phyloP scores from a whole-genome alignment of 139 green algal genomes.

The Spirogloea muscicola region DNA sequence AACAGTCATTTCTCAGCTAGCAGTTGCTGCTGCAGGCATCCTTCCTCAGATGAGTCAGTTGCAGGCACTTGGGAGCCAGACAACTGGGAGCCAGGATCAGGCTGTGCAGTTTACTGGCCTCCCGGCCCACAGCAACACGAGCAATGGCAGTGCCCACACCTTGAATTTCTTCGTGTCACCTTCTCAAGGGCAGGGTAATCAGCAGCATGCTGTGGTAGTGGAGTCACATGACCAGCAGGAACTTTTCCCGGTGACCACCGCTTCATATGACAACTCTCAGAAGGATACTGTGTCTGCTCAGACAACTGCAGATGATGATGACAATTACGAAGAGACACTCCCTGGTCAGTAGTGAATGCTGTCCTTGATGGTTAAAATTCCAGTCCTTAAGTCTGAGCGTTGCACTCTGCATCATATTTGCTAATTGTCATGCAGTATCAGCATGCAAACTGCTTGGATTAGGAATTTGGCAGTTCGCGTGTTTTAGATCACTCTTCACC shows the following conservation, averaged over 20 bases:
- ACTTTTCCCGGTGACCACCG: neutral
- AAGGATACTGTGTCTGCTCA: neutral
- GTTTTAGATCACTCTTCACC: neutral
- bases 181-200: neutral
- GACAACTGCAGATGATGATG: neutral
- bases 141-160: no score
- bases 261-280: no score
- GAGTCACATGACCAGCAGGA: conserved; percentile 23
- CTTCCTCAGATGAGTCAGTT: conserved; percentile 19
- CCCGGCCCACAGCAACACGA: conserved; percentile 20
- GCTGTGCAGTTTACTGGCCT: neutral
- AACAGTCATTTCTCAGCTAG: conserved; percentile 31
- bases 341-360: conserved; percentile 11
- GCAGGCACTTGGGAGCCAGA: neutral
- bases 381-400: neutral
- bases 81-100: neutral
- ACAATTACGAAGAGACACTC: conserved; percentile 15
- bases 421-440: neutral
- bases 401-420: neutral
- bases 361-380: conserved; percentile 1
- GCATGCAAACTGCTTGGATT: neutral
- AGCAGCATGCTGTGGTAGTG: neutral
- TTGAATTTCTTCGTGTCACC: no score
- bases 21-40: conserved; percentile 20
- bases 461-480: no score